Evolutionary conservation across 108 stramenopile genomes (phyloP).

Genomic region (Pseudonitzschia multiseries): DNA sequence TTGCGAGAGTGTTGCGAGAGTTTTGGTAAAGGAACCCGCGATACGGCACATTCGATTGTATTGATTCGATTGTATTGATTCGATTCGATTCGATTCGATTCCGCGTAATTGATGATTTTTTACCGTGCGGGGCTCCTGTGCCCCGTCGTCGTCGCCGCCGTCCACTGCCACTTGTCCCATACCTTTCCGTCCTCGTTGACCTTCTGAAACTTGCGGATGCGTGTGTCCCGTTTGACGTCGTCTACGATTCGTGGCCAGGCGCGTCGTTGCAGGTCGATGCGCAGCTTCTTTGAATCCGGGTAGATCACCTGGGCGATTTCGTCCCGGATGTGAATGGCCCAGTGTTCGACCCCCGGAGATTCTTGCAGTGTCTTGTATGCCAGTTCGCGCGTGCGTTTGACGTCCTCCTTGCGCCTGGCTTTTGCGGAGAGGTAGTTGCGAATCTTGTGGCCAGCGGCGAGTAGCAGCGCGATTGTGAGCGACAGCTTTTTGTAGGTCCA

Average conservation of each 20-base stretch:
- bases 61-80: no score
- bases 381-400: not conserved
- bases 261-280: not conserved
- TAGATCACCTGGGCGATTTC: not conserved
- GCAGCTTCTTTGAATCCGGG: not conserved
- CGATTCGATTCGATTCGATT: no score
- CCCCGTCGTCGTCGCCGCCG: not conserved
- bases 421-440: not conserved
- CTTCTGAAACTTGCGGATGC: not conserved
- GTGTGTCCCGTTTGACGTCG: conserved; percentile 2
- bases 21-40: no score
- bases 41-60: no score
- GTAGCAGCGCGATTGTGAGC: not conserved
- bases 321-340: conserved; percentile 3
- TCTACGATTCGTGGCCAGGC: conserved; percentile 3
- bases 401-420: not conserved
- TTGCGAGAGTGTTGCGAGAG: no score
- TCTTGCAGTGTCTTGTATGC: not conserved
- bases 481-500: not conserved
- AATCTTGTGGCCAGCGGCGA: not conserved
- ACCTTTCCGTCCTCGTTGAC: not conserved
- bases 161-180: conserved; percentile 14
- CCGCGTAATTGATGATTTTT: no score
- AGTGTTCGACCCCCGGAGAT: not conserved
- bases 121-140: no score